Evolutionary conservation across 345 rosid species (phyloP).

Genomic region (Brassica carinata): DNA sequence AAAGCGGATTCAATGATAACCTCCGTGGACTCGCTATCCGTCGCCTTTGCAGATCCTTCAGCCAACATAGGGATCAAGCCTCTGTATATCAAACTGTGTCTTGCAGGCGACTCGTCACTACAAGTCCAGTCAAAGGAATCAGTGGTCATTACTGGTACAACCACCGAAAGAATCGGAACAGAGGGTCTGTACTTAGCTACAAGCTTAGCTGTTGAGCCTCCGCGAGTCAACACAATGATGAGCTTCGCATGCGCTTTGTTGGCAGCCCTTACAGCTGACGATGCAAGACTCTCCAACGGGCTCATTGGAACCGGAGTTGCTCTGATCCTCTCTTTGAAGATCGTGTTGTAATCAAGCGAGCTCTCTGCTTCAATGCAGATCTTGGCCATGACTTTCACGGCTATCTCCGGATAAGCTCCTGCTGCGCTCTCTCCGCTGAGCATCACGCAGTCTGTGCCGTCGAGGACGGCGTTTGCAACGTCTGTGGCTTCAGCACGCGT

Average conservation of each 20-base stretch:
- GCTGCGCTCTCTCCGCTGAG: conserved; percentile 92
- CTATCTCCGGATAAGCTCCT: conserved; percentile 87
- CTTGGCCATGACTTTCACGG: conserved; percentile 81
- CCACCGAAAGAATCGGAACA: conserved; percentile 87
- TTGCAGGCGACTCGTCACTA: conserved; percentile 91
- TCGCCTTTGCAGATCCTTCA: conserved; percentile 93
- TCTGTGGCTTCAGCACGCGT: conserved; percentile 95
- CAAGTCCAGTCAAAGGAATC: conserved; percentile 88
- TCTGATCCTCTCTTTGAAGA: conserved; percentile 87
- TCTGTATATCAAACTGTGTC: conserved; percentile 81
- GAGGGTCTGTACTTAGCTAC: conserved; percentile 96
- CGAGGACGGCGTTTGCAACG: conserved; percentile 91
- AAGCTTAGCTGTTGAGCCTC: conserved; percentile 84
- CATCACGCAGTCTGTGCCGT: conserved; percentile 93
- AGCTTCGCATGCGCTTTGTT: conserved; percentile 88
- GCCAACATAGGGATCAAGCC: conserved; percentile 84
- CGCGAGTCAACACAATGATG: conserved; percentile 84
- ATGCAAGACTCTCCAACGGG: conserved; percentile 91
- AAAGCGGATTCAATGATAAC: conserved; percentile 74
- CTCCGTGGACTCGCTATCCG: conserved; percentile 90
- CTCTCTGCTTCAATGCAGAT: conserved; percentile 86
- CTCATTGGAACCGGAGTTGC: conserved; percentile 94
- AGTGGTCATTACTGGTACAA: conserved; percentile 78
- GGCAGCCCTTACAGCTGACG: conserved; percentile 89
- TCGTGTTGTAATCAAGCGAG: conserved; percentile 75